Evolutionary conservation across 202 grass and related monocot genomes (phyloP).

Genomic region (Elaeis oleifera): DNA sequence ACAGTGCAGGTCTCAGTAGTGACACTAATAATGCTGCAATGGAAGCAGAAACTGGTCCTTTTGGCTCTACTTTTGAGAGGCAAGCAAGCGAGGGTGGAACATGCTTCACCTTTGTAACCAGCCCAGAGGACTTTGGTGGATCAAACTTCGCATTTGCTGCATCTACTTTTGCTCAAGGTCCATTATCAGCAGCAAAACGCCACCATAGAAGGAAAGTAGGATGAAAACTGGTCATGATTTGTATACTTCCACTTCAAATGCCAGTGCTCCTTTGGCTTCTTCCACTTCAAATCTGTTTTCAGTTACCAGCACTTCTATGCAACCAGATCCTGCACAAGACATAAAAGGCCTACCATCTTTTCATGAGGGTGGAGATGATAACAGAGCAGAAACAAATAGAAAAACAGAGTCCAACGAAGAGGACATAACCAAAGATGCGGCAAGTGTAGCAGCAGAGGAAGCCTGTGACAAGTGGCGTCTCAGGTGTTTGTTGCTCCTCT

Average conservation of each 20-base stretch:
- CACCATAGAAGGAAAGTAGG: constrained; percentile 47
- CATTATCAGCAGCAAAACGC: constrained; percentile 24
- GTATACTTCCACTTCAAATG: constrained; percentile 16
- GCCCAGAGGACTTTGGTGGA: constrained; percentile 24
- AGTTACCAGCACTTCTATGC: constrained; percentile 24
- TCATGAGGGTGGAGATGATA: constrained; percentile 28
- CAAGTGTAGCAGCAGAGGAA: constrained; percentile 30
- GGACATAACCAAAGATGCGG: constrained; percentile 19
- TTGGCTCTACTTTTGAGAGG: constrained; percentile 15
- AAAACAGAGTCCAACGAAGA: constrained; percentile 25
- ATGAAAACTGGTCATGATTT: constrained; percentile 25
- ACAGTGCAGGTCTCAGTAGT: constrained; percentile 7
- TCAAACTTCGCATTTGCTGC: constrained; percentile 40
- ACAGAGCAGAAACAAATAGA: constrained; percentile 28
- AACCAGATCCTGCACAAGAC: constrained; percentile 28
- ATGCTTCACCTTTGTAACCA: constrained; percentile 22
- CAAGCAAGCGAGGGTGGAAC: constrained; percentile 29
- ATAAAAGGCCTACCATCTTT: constrained; percentile 26
- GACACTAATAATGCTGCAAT: constrained; percentile 6
- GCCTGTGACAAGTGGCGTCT: constrained; percentile 80
- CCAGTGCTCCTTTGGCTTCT: constrained; percentile 13
- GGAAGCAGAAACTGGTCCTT: constrained; percentile 27
- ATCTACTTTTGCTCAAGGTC: constrained; percentile 28
- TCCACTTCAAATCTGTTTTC: not conserved
- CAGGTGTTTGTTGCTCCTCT: constrained; percentile 46